Evolutionary conservation across 352 stramenopile species (phyloP), one percentile per base, ranked within the genome.

Genomic region (Globisporangium carolinianum): DNA sequence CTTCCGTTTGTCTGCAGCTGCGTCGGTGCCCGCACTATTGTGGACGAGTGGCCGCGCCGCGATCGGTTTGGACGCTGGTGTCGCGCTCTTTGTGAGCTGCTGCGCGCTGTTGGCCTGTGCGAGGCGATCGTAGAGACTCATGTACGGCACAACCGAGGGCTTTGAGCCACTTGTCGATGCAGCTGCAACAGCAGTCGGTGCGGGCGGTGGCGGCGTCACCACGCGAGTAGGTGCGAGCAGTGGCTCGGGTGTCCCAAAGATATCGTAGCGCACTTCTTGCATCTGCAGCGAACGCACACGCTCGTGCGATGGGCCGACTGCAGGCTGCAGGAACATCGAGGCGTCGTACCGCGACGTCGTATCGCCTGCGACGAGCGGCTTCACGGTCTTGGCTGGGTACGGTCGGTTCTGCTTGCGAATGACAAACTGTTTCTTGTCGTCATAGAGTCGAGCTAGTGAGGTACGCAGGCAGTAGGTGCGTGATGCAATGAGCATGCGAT

Each of bases 381-480:
- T 67, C 4, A 79, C 59, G 55, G 41, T 68, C 1, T 73, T 83
- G 15, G 69, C 77, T 37, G 68, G 65, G n/a, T 68, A 73, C 4
- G 63, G 55, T 9, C 69, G 65, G 14, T 57, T 73, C 45, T 81
- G 74, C 35, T 78, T 73, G n/a, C 69, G 70, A 9, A 89, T 80
- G 45, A 86, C 60, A 55, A 87, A 91, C 48, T 87, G 70, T 51
- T 91, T 89, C 57, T 87, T 91, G 51, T 89, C 77, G 41, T 87
- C 79, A 36, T 91, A 91, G n/a, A 91, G 67, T 11, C 79, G 75
- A 43, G 77, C 82, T 91, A 45, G 3, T 24, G 5, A n/a, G 24
- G 45, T 17, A 6, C 45, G 17, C 5, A 7, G 66, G 4, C 17
- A 47, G 35, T 7, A 48, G 38, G 15, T 1, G 18, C 7, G 47